phyloP scores from a whole-genome alignment of 805 yeast genomes.

The Metschnikowia cubensis region DNA sequence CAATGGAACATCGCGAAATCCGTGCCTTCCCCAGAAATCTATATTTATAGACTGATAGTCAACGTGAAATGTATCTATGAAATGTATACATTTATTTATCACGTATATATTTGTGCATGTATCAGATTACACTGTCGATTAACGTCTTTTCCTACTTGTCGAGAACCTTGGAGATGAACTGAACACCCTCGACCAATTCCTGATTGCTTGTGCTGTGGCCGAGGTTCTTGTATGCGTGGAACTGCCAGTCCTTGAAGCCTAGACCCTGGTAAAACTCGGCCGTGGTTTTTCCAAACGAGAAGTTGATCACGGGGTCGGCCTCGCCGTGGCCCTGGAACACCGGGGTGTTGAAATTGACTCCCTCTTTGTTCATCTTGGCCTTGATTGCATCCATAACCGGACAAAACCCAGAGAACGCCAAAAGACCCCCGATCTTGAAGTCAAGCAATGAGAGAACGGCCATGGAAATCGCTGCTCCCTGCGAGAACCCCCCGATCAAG shows the following conservation, averaged over 20 bases:
- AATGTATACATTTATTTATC: too few relatives aligned
- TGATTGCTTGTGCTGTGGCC: conserved; percentile 65
- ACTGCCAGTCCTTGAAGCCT: conserved; percentile 40
- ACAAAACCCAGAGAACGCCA: conserved; percentile 75
- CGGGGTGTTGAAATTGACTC: conserved; percentile 59
- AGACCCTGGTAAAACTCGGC: conserved; percentile 44
- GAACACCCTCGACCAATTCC: conserved; percentile 55
- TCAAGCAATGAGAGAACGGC: conserved; percentile 54
- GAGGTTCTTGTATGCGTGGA: conserved; percentile 57
- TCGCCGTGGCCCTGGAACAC: conserved; percentile 88
- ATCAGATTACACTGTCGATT: too few relatives aligned
- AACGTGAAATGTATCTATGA: too few relatives aligned
- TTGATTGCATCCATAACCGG: conserved; percentile 27
- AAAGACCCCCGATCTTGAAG: conserved; percentile 69
- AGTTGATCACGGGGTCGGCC: conserved; percentile 60
- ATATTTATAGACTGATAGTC: too few relatives aligned
- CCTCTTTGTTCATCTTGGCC: conserved; percentile 19
- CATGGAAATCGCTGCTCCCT: conserved; percentile 81
- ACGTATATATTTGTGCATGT: too few relatives aligned
- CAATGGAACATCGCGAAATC: conserved; percentile 1
- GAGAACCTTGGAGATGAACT: conserved; percentile 27
- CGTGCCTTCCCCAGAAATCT: conserved; percentile 2
- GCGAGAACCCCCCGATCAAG: conserved; percentile 93
- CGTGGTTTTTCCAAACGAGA: conserved; percentile 36
- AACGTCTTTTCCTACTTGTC: conserved; percentile 3